phyloP scores from a whole-genome alignment of 805 yeast genomes.

The Wickerhamomyces chambardii region DNA sequence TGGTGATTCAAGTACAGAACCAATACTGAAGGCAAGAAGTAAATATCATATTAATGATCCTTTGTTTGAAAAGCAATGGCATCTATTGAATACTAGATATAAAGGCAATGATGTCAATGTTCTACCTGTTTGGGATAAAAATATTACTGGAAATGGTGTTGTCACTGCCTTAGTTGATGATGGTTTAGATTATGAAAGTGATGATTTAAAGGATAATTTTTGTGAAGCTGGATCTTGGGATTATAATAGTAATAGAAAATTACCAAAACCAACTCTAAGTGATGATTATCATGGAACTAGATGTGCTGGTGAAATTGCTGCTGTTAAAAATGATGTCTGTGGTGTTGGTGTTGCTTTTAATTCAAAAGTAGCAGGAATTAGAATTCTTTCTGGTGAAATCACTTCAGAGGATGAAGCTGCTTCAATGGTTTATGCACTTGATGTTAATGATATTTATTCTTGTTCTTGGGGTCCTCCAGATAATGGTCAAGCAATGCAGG shows the following conservation, averaged over 20 bases:
- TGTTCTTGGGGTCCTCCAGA: slow-evolving; percentile 99
- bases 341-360: slow-evolving; percentile 96
- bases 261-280: slow-evolving; percentile 70
- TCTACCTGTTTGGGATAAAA: slow-evolving; percentile 73
- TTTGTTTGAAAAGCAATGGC: slow-evolving; percentile 83
- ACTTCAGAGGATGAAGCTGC: slow-evolving; percentile 88
- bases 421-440: slow-evolving; percentile 71
- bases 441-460: slow-evolving; percentile 85
- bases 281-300: slow-evolving; percentile 96
- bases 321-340: slow-evolving; percentile 70
- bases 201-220: slow-evolving; percentile 65
- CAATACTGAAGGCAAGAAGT: slow-evolving; percentile 35
- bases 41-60: slow-evolving; percentile 73
- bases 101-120: slow-evolving; percentile 87
- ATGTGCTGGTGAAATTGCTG: slow-evolving; percentile 97
- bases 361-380: slow-evolving; percentile 80
- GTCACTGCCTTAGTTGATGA: slow-evolving; percentile 91
- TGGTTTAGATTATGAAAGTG: slow-evolving; percentile 78
- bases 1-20: slow-evolving; percentile 41
- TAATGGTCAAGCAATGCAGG: slow-evolving; percentile 81
- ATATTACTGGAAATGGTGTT: slow-evolving; percentile 73
- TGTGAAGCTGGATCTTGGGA: slow-evolving; percentile 86
- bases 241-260: slow-evolving; percentile 63
- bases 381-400: slow-evolving; percentile 77
- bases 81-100: slow-evolving; percentile 60